These are phyloP conservation scores for Phaffia rhodozyma DNA, from an alignment of 1,284 basidiomycete genomes.

Conservation along the genomic window DNA sequence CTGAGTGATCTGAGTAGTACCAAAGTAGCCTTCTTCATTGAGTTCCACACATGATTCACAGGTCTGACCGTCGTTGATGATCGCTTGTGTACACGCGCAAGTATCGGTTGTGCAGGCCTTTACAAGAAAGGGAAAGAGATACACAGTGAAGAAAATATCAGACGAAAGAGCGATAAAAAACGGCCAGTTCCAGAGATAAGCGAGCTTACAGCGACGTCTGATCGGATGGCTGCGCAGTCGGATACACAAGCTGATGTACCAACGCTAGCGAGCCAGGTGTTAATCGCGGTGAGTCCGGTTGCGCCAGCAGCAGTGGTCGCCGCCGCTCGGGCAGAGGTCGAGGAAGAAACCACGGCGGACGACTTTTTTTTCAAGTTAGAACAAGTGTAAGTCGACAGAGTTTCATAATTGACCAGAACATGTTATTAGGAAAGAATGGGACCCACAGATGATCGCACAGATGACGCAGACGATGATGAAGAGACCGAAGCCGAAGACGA, in stretches of 20 bases:
- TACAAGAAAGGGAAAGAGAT: too few species aligned
- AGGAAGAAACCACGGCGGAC: neutral
- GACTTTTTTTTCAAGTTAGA: neutral
- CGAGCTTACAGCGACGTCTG: neutral
- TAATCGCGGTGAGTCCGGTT: constrained; percentile 1
- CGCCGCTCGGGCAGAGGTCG: neutral
- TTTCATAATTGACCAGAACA: too few species aligned
- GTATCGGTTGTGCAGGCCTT: constrained; percentile 9
- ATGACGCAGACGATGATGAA: neutral
- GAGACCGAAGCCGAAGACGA: neutral
- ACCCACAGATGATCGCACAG: neutral
- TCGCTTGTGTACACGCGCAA: constrained; percentile 7
- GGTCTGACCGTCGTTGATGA: constrained; percentile 5
- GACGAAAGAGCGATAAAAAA: too few species aligned
- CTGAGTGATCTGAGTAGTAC: neutral
- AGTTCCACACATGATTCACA: constrained; percentile 8
- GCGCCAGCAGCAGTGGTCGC: neutral
- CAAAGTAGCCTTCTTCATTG: constrained; percentile 6
- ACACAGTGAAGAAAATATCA: neutral
- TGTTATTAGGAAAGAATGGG: neutral
- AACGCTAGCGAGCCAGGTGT: neutral
- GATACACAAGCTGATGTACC: constrained; percentile 5
- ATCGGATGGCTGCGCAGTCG: neutral
- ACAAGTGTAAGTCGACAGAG: neutral
- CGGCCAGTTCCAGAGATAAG: too few species aligned